Evolutionary conservation across 345 rosid species (phyloP), one percentile per base, ranked within the genome.

Genomic region (Passiflora organensis): DNA sequence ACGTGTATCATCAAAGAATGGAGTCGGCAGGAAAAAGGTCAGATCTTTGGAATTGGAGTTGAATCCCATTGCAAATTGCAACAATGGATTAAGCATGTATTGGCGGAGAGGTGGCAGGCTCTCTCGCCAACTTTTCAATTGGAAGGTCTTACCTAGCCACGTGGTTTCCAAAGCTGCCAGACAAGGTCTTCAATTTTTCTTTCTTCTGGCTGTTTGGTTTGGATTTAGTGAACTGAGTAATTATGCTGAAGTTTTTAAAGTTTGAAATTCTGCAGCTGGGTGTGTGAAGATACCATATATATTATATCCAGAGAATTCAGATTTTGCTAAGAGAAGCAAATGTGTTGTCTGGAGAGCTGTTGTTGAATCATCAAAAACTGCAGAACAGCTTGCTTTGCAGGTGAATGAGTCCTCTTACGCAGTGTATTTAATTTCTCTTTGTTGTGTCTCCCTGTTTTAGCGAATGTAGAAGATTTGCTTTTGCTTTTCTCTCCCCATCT

Each of bases 31-130:
- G 69, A 91, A 80, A 69, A 79, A 72, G 69, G 79, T 71, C 51
- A 74, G 70, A 62, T 13, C 58, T 51, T 62, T 72, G 25, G 86
- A 87, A 60, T 48, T 48, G 51, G 85, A 81, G 59, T 65, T 66
- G 34, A 82, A 76, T 51, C 80, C 80, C 51, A 68, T 80, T 49
- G 52, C 80, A 25, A 82, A 70, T 72, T 64, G 80, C 71, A 68
- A 80, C 36, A 72, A 79, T 53, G 96, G 89, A 62, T 75, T 84
- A 56, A 56, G 77, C 56, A 76, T 89, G 72, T 76, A 77, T 65
- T 93, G 96, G 96, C 84, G 96, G 96, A 93, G 99, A 61, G 99
- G 99, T 55, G 99, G 99, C 54, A 67, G 67, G 66, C 56, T 88
- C 55, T 88, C 99, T 62, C 82, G 87, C 56, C 80, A 55, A 63